Conservation (phyloP, 257 asterid genomes). For the Avicennia marina region DNA sequence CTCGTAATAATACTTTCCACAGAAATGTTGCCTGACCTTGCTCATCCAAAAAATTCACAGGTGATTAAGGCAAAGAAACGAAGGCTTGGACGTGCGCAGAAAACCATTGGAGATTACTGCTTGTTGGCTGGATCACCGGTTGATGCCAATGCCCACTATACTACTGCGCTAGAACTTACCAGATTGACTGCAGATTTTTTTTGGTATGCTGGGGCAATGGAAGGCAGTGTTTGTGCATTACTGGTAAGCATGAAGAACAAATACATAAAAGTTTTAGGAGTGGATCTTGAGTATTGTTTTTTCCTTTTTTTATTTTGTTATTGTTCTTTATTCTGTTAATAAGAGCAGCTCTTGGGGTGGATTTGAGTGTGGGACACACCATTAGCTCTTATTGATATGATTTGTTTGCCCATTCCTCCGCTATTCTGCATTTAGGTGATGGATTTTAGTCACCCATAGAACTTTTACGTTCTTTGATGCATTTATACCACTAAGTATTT, state of each 20-base stretch:
- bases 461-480: not conserved
- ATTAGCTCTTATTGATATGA: slow-evolving; percentile 2
- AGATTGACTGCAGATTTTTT: slow-evolving; percentile 92
- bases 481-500: not conserved
- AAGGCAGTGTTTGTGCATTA: slow-evolving; percentile 94
- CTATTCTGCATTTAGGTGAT: not conserved
- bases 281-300: too few species aligned
- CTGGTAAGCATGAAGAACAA: slow-evolving; percentile 53
- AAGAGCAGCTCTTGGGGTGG: not conserved
- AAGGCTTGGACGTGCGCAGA: slow-evolving; percentile 95
- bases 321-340: not conserved
- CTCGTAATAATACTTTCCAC: slow-evolving; percentile 6
- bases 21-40: slow-evolving; percentile 20
- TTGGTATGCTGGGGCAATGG: slow-evolving; percentile 99
- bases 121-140: slow-evolving; percentile 97
- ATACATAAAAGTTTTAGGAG: not conserved
- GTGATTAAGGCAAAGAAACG: slow-evolving; percentile 97
- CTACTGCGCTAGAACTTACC: slow-evolving; percentile 90
- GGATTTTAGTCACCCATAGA: not conserved
- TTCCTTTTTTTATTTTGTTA: not conserved
- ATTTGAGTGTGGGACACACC: not conserved
- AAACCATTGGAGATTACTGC: slow-evolving; percentile 95
- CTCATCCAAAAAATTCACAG: slow-evolving; percentile 38
- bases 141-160: slow-evolving; percentile 96
- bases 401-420: not conserved